Percentiles rank a stretch among this genome's conserved stretches.
These are phyloP conservation scores for Naegleria gruberi DNA, from an alignment of 208 protist genomes.

Conservation along the genomic window DNA sequence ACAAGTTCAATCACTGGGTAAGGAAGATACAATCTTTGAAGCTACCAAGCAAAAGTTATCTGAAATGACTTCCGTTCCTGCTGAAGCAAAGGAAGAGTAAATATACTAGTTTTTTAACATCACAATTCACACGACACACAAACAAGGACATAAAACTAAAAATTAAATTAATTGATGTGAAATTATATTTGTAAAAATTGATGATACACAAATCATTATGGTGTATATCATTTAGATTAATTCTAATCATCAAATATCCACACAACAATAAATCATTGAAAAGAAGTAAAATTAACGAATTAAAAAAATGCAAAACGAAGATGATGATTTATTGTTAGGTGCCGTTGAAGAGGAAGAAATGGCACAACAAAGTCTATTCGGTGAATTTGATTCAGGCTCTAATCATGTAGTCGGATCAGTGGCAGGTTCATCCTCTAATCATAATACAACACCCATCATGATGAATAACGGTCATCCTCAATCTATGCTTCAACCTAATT, in stretches of 20 bases:
- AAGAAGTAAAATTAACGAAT: no score
- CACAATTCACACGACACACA: no score
- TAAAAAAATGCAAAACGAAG: neutral
- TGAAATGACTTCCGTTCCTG: neutral
- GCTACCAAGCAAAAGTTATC: neutral
- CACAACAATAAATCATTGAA: no score
- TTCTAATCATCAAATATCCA: no score
- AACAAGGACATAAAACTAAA: no score
- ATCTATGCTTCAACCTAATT: neutral
- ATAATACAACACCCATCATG: neutral
- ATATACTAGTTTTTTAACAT: no score
- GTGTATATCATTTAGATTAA: no score
- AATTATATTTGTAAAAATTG: no score
- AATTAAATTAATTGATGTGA: no score
- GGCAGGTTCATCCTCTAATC: neutral
- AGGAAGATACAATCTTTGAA: neutral
- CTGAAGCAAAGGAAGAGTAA: neutral
- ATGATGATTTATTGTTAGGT: neutral
- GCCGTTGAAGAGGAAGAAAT: neutral
- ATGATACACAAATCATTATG: no score
- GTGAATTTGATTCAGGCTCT: neutral
- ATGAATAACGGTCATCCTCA: neutral
- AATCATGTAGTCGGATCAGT: neutral
- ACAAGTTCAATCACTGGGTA: neutral
- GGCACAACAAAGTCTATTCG: neutral